phyloP scores from a whole-genome alignment of 2,329 filamentous ascomycete species.

The Ophiostoma piceae region DNA sequence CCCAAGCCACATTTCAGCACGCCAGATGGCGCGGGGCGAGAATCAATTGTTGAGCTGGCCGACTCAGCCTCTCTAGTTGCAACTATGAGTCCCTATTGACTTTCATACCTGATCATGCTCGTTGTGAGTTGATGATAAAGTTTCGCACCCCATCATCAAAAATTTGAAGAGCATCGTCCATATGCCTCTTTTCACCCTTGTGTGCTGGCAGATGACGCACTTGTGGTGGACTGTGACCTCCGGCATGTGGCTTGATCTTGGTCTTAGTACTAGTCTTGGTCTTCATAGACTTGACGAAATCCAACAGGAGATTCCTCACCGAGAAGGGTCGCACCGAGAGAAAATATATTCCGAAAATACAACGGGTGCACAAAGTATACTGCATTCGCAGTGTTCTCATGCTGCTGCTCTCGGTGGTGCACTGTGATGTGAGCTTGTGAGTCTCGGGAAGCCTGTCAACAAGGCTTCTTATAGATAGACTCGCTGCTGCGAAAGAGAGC shows the following conservation, averaged over 20 bases:
- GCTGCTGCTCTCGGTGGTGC: neutral
- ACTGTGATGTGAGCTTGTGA: neutral
- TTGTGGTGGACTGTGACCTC: neutral
- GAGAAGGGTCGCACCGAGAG: neutral
- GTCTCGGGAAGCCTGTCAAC: neutral
- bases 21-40: neutral
- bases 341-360: conserved; percentile 1
- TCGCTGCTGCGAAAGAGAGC: neutral
- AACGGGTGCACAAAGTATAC: conserved; percentile 12
- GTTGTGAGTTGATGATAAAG: neutral
- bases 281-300: neutral
- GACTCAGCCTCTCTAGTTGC: neutral
- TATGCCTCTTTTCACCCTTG: neutral
- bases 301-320: neutral
- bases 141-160: neutral
- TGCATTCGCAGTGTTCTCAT: neutral
- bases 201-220: conserved; percentile 9
- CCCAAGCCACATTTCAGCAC: conserved; percentile 14
- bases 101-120: neutral
- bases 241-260: conserved; percentile 9
- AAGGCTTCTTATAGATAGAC: neutral
- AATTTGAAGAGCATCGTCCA: neutral
- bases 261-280: conserved; percentile 1
- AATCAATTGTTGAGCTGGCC: neutral
- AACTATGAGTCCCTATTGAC: neutral